Conservation (phyloP, 2,329 filamentous ascomycete genomes). For the Tolypocladium amazonense region DNA sequence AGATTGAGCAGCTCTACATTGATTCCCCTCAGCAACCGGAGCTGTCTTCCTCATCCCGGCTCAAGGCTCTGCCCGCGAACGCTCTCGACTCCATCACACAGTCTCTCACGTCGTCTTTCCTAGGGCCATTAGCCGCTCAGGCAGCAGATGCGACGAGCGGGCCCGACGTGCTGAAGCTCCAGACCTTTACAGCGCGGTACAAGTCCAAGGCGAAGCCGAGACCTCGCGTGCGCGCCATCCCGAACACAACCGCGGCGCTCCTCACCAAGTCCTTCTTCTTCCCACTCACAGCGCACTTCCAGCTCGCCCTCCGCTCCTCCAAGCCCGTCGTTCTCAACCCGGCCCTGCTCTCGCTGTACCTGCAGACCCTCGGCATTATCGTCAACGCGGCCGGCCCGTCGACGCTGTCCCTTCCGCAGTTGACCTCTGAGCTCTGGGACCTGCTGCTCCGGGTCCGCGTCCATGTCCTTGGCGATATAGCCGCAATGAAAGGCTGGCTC, state of each 20-base stretch:
- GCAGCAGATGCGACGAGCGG: slow-evolving; percentile 73
- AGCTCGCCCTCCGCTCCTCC: slow-evolving; percentile 43
- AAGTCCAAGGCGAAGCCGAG: slow-evolving; percentile 22
- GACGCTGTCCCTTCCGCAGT: slow-evolving; percentile 62
- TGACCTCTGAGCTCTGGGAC: slow-evolving; percentile 77
- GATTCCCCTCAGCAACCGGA: slow-evolving; percentile 15
- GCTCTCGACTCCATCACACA: slow-evolving; percentile 59
- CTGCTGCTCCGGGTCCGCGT: slow-evolving; percentile 63
- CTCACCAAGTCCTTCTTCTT: slow-evolving; percentile 75
- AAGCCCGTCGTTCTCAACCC: slow-evolving; percentile 60
- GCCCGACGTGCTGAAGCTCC: slow-evolving; percentile 76
- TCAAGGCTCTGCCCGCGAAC: slow-evolving; percentile 43
- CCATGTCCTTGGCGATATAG: slow-evolving; percentile 47
- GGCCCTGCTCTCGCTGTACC: slow-evolving; percentile 64
- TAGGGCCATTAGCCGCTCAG: slow-evolving; percentile 70
- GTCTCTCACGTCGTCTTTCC: slow-evolving; percentile 58
- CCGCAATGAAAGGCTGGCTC: slow-evolving; percentile 63
- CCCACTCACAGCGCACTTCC: slow-evolving; percentile 73
- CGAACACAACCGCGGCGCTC: slow-evolving; percentile 69
- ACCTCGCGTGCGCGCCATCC: slow-evolving; percentile 43
- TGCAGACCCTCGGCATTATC: slow-evolving; percentile 78
- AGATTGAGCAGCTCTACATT: slow-evolving; percentile 62
- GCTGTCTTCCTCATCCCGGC: slow-evolving; percentile 18
- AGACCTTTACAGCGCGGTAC: slow-evolving; percentile 65
- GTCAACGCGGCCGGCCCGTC: slow-evolving; percentile 75